Percentiles rank a stretch among this genome's conserved stretches.
Conservation (phyloP, 768 basidiomycete species). For the Mycena galericulata region DNA sequence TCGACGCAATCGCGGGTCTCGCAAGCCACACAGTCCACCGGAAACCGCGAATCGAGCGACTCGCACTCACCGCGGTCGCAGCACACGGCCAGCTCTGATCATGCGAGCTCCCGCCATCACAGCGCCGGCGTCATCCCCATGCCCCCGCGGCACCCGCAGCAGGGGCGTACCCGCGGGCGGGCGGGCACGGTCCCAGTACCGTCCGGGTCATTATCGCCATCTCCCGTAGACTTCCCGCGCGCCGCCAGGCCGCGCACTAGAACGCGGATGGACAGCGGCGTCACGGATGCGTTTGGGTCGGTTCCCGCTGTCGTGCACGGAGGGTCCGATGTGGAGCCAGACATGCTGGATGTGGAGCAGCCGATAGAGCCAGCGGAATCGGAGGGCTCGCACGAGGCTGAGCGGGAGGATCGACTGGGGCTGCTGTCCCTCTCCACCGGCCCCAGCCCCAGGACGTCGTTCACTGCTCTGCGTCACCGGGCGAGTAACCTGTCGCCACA, state of each 20-base stretch:
- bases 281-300: conserved; percentile 36
- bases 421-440: conserved; percentile 56
- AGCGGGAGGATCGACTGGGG: conserved; percentile 72
- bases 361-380: conserved; percentile 58
- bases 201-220: conserved; percentile 37
- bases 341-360: conserved; percentile 19
- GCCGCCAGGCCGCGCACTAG: conserved; percentile 15
- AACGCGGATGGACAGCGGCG: conserved; percentile 28
- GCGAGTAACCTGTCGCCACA: conserved; percentile 49
- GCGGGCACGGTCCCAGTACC: conserved; percentile 42
- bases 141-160: conserved; percentile 50
- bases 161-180: conserved; percentile 37
- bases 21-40: conserved; percentile 68
- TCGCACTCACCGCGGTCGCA: conserved; percentile 63
- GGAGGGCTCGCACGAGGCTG: conserved; percentile 71
- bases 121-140: conserved; percentile 53
- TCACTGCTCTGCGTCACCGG: conserved; percentile 55
- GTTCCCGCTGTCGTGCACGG: conserved; percentile 14
- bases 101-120: conserved; percentile 49
- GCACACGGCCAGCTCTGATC: conserved; percentile 49
- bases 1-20: conserved; percentile 55
- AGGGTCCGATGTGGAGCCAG: conserved; percentile 16
- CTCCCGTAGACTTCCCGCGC: conserved; percentile 34
- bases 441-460: conserved; percentile 63
- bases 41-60: conserved; percentile 71